A percentile compares a stretch with the other conserved stretches of the same genome.
Conservation (phyloP, 1,284 basidiomycete species). For the Apiotrichum domesticum region DNA sequence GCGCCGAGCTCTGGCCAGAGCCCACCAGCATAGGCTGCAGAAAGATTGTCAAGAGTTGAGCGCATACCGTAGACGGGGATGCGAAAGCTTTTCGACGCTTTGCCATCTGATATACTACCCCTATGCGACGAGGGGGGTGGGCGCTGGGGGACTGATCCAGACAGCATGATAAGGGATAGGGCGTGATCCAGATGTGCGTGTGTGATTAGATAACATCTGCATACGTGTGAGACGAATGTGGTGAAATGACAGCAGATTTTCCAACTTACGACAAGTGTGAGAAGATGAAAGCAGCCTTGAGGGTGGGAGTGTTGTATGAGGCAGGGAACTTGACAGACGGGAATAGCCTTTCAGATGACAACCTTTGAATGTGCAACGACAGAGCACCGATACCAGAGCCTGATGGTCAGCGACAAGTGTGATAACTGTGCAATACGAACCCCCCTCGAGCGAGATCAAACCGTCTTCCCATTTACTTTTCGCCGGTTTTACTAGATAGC, state of each 20-base stretch:
- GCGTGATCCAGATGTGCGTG: constrained; percentile 47
- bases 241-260: not conserved
- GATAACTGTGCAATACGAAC: constrained; percentile 21
- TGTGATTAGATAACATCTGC: constrained; percentile 45
- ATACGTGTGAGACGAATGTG: not conserved
- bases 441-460: constrained; percentile 42
- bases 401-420: constrained; percentile 8
- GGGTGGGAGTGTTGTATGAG: constrained; percentile 33
- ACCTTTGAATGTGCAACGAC: constrained; percentile 19
- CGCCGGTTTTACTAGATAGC: constrained; percentile 41
- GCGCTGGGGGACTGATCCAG: constrained; percentile 38
- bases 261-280: constrained; percentile 37
- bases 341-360: constrained; percentile 22
- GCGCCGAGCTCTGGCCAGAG: constrained; percentile 44
- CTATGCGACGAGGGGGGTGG: not conserved
- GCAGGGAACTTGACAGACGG: constrained; percentile 32
- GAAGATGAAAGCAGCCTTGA: constrained; percentile 44
- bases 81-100: constrained; percentile 9
- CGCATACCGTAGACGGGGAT: constrained; percentile 37
- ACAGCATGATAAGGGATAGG: constrained; percentile 40
- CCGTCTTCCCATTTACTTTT: constrained; percentile 41
- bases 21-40: constrained; percentile 38
- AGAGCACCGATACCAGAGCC: constrained; percentile 45
- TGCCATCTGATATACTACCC: not conserved
- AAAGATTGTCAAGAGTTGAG: constrained; percentile 33